phyloP scores from a whole-genome alignment of 768 basidiomycete species.

The Mycena haematopus region DNA sequence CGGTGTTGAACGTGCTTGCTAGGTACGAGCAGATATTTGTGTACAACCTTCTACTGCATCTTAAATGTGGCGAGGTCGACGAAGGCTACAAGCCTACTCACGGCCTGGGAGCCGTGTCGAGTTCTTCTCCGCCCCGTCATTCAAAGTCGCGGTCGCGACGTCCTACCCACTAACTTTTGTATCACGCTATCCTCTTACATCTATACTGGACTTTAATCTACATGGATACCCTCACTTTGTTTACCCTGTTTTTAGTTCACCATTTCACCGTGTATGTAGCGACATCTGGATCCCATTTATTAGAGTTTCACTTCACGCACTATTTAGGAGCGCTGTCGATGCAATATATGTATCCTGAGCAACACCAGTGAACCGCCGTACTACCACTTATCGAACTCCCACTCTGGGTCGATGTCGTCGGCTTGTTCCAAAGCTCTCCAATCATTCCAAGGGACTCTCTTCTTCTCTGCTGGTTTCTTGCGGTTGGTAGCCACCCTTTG shows the following conservation, averaged over 20 bases:
- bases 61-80: constrained; percentile 79
- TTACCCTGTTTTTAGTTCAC: background rate
- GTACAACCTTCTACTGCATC: constrained; percentile 80
- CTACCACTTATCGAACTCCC: constrained; percentile 61
- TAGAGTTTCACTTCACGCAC: constrained; percentile 24
- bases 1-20: constrained; percentile 19
- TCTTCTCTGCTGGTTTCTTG: constrained; percentile 10
- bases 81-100: constrained; percentile 78
- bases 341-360: constrained; percentile 19
- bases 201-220: constrained; percentile 18
- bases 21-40: constrained; percentile 92
- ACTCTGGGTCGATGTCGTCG: constrained; percentile 43
- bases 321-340: constrained; percentile 9
- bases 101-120: constrained; percentile 73
- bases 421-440: constrained; percentile 54
- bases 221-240: constrained; percentile 12
- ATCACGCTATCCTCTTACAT: background rate
- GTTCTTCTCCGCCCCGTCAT: constrained; percentile 50
- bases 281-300: constrained; percentile 2
- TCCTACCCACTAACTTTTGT: constrained; percentile 34
- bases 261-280: constrained; percentile 24
- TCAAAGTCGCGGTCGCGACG: constrained; percentile 66
- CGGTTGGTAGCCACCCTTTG: constrained; percentile 1
- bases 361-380: background rate
- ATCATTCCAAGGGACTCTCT: constrained; percentile 41